These are phyloP conservation scores for Dalbergia cochinchinensis DNA, from an alignment of 306 rosid species.

Conservation along the genomic window DNA sequence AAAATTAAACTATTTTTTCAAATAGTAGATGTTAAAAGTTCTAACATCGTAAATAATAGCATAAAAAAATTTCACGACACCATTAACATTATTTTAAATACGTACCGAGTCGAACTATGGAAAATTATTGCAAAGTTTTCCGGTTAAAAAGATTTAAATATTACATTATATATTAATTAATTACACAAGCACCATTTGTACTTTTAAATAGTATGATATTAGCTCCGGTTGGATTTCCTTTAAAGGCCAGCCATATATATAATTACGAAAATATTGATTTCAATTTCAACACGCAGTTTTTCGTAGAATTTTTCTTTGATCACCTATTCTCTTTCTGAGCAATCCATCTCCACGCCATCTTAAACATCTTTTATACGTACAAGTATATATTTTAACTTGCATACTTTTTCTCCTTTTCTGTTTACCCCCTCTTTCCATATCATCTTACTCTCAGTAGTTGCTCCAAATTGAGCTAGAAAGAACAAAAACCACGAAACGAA, in stretches of 20 bases:
- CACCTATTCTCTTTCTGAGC: not conserved
- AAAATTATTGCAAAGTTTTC: not conserved
- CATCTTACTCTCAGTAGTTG: not conserved
- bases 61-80: no score
- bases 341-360: conserved; percentile 2
- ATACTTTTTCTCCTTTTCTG: not conserved
- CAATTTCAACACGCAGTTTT: no score
- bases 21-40: no score
- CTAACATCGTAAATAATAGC: no score
- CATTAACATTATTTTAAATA: not conserved
- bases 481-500: not conserved
- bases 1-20: no score
- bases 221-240: not conserved
- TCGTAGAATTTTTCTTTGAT: no score
- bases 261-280: no score
- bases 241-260: no score
- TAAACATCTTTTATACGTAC: not conserved
- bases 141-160: not conserved
- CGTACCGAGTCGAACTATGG: not conserved
- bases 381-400: no score
- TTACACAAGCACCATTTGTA: not conserved
- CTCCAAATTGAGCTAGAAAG: not conserved
- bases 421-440: not conserved
- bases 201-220: not conserved
- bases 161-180: not conserved